A percentile compares a stretch with the other conserved stretches of the same genome.
Evolutionary conservation across 495 filamentous ascomycete genomes (phyloP).

Genomic region (Aspergillus funiculosus): DNA sequence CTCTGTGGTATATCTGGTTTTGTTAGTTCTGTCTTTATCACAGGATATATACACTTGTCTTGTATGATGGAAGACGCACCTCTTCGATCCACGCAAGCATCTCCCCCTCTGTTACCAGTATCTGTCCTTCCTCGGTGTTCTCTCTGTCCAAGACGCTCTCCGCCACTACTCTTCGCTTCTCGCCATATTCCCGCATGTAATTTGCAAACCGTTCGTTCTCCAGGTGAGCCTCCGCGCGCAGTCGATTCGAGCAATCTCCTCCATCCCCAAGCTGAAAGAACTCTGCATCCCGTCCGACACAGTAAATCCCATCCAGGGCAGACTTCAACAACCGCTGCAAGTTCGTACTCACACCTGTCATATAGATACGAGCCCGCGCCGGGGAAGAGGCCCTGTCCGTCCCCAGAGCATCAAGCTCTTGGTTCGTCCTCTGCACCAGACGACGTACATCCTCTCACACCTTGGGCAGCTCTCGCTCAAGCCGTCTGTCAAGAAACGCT

Average conservation of each 20-base stretch:
- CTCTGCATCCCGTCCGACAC: conserved; percentile 1
- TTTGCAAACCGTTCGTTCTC: conserved; percentile 22
- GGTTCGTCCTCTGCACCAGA: conserved; percentile 5
- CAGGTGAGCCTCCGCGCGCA: conserved; percentile 21
- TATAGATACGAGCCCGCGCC: conserved; percentile 19
- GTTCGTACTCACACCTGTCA: conserved; percentile 16
- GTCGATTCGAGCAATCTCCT: conserved; percentile 2
- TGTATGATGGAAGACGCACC: too few species aligned
- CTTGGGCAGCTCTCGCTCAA: conserved; percentile 25
- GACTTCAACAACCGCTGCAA: conserved; percentile 16
- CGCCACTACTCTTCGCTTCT: conserved; percentile 13
- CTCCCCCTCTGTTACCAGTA: conserved; percentile 8
- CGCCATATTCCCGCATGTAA: conserved; percentile 19
- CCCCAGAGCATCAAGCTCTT: conserved; percentile 17
- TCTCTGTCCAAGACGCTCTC: too few species aligned
- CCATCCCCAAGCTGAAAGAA: neutral
- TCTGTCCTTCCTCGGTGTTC: too few species aligned
- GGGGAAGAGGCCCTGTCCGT: conserved; percentile 8
- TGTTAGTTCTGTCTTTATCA: neutral
- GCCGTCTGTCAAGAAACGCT: conserved; percentile 23
- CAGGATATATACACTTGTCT: too few species aligned
- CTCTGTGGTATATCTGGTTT: conserved; percentile 18
- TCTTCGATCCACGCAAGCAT: conserved; percentile 18
- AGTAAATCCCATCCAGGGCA: conserved; percentile 22
- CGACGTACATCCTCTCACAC: conserved; percentile 18